phyloP scores from a whole-genome alignment of 768 basidiomycete genomes.

The Daedaleopsis sinensis region DNA sequence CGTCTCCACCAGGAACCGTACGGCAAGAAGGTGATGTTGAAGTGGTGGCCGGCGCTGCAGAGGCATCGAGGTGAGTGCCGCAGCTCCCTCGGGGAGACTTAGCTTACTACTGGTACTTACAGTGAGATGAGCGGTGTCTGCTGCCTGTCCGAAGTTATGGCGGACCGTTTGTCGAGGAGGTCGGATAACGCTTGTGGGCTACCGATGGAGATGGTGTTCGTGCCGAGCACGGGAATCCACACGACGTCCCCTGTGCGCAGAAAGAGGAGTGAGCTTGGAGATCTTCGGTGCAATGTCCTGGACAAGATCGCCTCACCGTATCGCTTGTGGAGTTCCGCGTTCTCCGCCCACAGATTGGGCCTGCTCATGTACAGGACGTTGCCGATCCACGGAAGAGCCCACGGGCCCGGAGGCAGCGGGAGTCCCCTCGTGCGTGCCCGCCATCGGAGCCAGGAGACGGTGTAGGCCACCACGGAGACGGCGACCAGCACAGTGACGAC shows the following conservation, averaged over 20 bases:
- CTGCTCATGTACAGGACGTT: conserved; percentile 25
- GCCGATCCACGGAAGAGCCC: conserved; percentile 24
- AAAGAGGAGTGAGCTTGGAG: too few relatives aligned
- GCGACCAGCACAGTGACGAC: background rate
- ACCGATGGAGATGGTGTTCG: conserved; percentile 18
- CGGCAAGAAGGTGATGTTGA: conserved; percentile 11
- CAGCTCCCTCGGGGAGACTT: background rate
- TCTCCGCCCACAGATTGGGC: conserved; percentile 22
- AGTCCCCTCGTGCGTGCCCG: background rate
- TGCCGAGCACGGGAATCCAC: conserved; percentile 20
- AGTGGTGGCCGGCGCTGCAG: conserved; percentile 13
- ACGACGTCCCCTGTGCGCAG: conserved; percentile 17
- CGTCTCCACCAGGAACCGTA: conserved; percentile 27
- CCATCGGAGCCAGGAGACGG: background rate
- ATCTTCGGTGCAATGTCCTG: background rate
- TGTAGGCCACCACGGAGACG: background rate
- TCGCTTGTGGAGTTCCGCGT: conserved; percentile 21
- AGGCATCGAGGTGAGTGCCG: background rate
- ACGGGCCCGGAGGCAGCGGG: conserved; percentile 30
- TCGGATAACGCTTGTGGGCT: conserved; percentile 15
- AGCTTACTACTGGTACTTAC: background rate
- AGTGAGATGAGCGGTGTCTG: background rate
- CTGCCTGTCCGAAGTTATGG: conserved; percentile 26
- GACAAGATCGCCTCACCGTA: conserved; percentile 21
- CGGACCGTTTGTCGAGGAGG: conserved; percentile 25